These are phyloP conservation scores for Chloromonas sp. DNA, from an alignment of 163 green algal species.

Conservation along the genomic window DNA sequence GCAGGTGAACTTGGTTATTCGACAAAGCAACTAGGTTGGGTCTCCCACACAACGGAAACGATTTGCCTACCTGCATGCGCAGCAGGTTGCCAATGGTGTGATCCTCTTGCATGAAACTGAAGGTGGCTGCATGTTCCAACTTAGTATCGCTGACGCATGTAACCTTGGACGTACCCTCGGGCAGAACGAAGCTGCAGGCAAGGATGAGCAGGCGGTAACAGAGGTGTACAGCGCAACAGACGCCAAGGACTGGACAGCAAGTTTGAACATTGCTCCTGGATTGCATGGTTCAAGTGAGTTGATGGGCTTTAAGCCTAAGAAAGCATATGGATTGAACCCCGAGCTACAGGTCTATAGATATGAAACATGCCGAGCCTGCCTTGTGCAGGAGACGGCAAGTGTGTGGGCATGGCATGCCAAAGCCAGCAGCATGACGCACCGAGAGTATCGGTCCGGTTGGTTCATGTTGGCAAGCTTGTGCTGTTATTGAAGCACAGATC, in stretches of 20 bases:
- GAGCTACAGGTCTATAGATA: neutral
- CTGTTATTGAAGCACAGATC: too few relatives aligned
- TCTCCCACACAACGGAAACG: too few relatives aligned
- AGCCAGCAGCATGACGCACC: neutral
- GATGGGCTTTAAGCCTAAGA: too few relatives aligned
- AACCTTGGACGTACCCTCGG: constrained; percentile 69
- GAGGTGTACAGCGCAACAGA: too few relatives aligned
- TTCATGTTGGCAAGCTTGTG: constrained; percentile 30
- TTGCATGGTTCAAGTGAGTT: too few relatives aligned
- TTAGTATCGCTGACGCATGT: constrained; percentile 81
- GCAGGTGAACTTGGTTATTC: too few relatives aligned
- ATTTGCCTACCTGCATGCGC: constrained; percentile 41
- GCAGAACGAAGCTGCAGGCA: constrained; percentile 64
- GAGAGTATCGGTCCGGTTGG: constrained; percentile 46
- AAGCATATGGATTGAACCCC: too few relatives aligned
- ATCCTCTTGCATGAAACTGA: constrained; percentile 86
- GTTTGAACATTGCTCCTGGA: too few relatives aligned
- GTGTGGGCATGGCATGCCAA: neutral
- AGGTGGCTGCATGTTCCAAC: constrained; percentile 78
- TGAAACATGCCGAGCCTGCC: neutral
- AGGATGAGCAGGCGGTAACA: neutral
- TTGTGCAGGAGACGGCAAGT: neutral
- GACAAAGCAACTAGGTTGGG: too few relatives aligned
- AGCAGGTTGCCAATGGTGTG: constrained; percentile 93
- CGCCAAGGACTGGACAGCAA: too few relatives aligned